A percentile compares a stretch with the other conserved stretches of the same genome.
phyloP scores from a whole-genome alignment of 2,329 filamentous ascomycete species.

The Colletotrichum sojae region DNA sequence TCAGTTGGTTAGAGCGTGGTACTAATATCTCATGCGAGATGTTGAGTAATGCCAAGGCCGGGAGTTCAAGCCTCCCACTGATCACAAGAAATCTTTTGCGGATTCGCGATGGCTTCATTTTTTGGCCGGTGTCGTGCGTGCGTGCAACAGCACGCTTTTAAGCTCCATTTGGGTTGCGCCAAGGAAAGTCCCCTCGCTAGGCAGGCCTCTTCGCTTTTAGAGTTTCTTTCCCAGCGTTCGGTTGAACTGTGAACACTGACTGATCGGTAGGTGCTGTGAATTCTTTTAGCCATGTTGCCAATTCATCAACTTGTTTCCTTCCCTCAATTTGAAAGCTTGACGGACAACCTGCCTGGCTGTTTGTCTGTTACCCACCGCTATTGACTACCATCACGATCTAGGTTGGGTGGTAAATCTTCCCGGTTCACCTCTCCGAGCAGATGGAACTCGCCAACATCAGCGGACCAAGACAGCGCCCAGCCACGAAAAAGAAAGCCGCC shows the following conservation, averaged over 20 bases:
- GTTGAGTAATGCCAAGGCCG: slow-evolving; percentile 38
- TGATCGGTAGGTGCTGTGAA: too few relatives aligned
- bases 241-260: too few relatives aligned
- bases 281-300: too few relatives aligned
- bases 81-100: slow-evolving; percentile 7
- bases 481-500: not conserved
- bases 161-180: too few relatives aligned
- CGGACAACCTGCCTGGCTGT: too few relatives aligned
- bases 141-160: not conserved
- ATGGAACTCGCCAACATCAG: not conserved
- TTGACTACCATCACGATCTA: too few relatives aligned
- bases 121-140: not conserved
- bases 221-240: too few relatives aligned
- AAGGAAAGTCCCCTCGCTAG: too few relatives aligned
- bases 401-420: not conserved
- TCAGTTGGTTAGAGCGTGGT: slow-evolving; percentile 41
- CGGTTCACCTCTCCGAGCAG: not conserved
- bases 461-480: not conserved
- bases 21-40: slow-evolving; percentile 37
- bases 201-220: too few relatives aligned
- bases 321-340: too few relatives aligned
- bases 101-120: not conserved
- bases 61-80: slow-evolving; percentile 41
- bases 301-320: too few relatives aligned
- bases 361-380: too few relatives aligned